Evolutionary conservation across 345 rosid genomes (phyloP).

Genomic region (Pugionium dolabratum): DNA sequence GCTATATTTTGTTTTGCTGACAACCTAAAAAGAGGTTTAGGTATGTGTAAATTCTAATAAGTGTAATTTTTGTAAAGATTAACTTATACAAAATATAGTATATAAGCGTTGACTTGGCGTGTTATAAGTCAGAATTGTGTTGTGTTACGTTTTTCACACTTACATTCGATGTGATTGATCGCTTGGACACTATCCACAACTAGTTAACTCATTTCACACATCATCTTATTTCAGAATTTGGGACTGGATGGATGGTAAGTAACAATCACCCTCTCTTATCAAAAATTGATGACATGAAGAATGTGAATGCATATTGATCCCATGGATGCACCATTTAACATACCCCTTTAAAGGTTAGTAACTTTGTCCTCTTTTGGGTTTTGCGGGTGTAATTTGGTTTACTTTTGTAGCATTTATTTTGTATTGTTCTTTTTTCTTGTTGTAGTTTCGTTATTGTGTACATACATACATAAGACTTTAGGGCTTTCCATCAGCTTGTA

Average conservation of each 20-base stretch:
- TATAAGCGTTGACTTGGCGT: too few relatives aligned
- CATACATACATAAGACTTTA: conserved; percentile 12
- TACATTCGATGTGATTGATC: conserved; percentile 73
- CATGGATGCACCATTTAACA: not conserved
- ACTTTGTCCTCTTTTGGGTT: conserved; percentile 16
- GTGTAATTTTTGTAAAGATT: too few relatives aligned
- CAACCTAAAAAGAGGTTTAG: too few relatives aligned
- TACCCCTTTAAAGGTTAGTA: not conserved
- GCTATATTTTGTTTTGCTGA: too few relatives aligned
- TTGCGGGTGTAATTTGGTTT: conserved; percentile 35
- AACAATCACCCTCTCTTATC: not conserved
- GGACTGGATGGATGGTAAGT: not conserved
- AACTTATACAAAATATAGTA: too few relatives aligned
- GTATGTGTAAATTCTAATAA: too few relatives aligned
- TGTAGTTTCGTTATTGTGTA: conserved; percentile 32
- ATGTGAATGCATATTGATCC: not conserved
- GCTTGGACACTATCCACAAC: conserved; percentile 74
- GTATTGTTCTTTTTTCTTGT: not conserved
- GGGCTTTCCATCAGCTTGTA: too few relatives aligned
- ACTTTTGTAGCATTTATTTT: conserved; percentile 20
- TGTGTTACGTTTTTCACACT: too few relatives aligned
- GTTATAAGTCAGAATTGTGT: too few relatives aligned
- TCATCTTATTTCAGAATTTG: not conserved
- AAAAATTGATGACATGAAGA: conserved; percentile 4
- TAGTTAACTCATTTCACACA: conserved; percentile 7